Percentiles rank a stretch among this genome's conserved stretches.
phyloP scores from a whole-genome alignment of 2,329 filamentous ascomycete species.

The Colletotrichum sp. region DNA sequence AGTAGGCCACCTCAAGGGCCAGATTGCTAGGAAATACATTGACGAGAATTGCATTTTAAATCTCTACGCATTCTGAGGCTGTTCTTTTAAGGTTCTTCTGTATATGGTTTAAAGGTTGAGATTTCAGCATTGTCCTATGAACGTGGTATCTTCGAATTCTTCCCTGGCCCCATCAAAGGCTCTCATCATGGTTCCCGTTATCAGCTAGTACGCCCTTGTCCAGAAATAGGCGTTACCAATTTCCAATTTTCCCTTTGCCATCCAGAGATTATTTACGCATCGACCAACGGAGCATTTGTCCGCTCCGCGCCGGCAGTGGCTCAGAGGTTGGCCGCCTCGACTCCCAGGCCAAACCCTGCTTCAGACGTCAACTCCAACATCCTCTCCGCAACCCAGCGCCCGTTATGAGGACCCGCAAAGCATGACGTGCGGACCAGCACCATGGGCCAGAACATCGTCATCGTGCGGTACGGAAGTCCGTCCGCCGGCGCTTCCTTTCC shows the following conservation, averaged over 20 bases:
- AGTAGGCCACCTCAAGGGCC: not conserved
- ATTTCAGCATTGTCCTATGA: not conserved
- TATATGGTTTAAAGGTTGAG: not conserved
- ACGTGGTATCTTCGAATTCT: not conserved
- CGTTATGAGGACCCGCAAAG: slow-evolving; percentile 3
- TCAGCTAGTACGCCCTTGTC: not conserved
- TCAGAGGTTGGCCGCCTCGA: not conserved
- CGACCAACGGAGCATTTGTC: not conserved
- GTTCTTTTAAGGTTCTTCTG: not conserved
- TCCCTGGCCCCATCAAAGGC: not conserved
- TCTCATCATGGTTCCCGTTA: not conserved
- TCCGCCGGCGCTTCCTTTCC: not conserved
- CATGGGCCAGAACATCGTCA: slow-evolving; percentile 18
- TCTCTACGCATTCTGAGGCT: not conserved
- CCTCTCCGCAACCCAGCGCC: not conserved
- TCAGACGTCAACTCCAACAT: slow-evolving; percentile 10
- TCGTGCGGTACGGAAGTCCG: slow-evolving; percentile 3
- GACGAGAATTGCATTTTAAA: not conserved
- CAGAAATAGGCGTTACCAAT: not conserved
- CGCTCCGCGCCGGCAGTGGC: not conserved
- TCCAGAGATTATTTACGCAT: not conserved
- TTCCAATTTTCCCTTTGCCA: not conserved
- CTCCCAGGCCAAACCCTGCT: slow-evolving; percentile 1
- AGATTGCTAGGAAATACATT: not conserved
- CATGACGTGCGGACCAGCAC: slow-evolving; percentile 4